Base-by-base conservation (phyloP, 768 basidiomycete genomes). In the Hydnomerulius pinastri region DNA sequence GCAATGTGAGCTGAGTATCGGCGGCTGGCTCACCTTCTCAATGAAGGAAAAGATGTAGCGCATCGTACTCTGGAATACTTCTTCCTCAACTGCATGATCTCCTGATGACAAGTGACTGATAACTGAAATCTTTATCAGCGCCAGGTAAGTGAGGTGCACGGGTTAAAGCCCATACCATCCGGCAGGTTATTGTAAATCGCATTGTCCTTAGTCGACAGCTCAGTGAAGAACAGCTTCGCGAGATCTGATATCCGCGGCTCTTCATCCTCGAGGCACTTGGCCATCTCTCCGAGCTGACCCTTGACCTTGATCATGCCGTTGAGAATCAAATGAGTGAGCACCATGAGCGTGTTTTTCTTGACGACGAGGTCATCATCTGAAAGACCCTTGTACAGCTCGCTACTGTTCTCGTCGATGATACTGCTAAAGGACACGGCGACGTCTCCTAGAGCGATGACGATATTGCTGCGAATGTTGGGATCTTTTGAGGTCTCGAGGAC, bases 281-380 rank as follows among this genome's bases (percentile, higher is more conserved):
- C 97, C 96, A 99, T 98, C 77, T 99, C 97, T 15, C 97, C 97
- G 6, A 99, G 77, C 66, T 99, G 96, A 2, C 97, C 97, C 71
- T 99, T 98, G 59, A 98, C 95, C 71, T 98, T 99, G 79, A 99
- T 90, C 97, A 98, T 98, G 2, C 96, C 96, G 61, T 98, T 98
- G 54, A 99, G 73, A 64, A 98, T 98, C 53, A 99, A 73, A 67
- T 98, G 93, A 10, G 94, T 96, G 48, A 98, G 77, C 25, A 98
- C 97, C 96, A 98, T 98, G 38, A 99, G 79, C 29, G 96, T 97
- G 71, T 98, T 98, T 79, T 98, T 98, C 83, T 98, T 99, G 56
- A 99, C 96, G 33, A 87, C 81, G 9, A 92, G 71, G 59, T 96
- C 82, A 33, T 73, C 74, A 67, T 99, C 97, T 10, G 90, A 87